Evolutionary conservation across 2,329 filamentous ascomycete genomes (phyloP), one percentile per base, ranked within the genome.

Genomic region (Aureobasidium vineae): DNA sequence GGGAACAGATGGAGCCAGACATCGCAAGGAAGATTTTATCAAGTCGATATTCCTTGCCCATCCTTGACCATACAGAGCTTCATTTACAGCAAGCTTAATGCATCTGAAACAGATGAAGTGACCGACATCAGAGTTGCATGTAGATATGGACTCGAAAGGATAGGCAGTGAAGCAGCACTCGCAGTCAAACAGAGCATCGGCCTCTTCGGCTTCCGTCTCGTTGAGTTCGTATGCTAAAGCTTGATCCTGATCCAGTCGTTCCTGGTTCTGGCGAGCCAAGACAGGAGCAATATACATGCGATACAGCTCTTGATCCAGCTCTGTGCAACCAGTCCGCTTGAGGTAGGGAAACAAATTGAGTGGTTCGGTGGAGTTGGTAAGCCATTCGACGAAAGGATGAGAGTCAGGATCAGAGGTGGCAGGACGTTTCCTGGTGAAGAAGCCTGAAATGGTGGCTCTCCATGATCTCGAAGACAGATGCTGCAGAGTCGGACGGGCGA

Each of bases 1-100:
- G n/a, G 77, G 75, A 2, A 85, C 81, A 60, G 88, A 84, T 0
- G 91, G 88, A 1, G 93, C 91, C n/a, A 96, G 84, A 75, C 95
- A 98, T 68, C 86, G 86, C 64, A 98, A 82, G 0, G 91, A 92
- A 43, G 90, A 90, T 43, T 83, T 86, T 67, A 87, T 83, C 33
- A 86, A 78, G 73, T 95, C 85, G 71, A 97, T 89, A 72, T 86
- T 95, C 67, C 90, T 88, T 59, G 87, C 85, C 91, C 94, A 97
- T 63, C 91, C 91, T 76, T 98, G 95, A 0, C 95, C 95, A 75
- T 96, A 98, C 0, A 98, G 81, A 1, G 93, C 92, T 75, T 98
- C 94, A 59, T 89, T 90, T 67, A 94, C 84, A 13, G 92, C 89
- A 70, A 90, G 87, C 69, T 89, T 88, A 60, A 98, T 88, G 77